Base-by-base conservation (phyloP, 495 filamentous ascomycete species). In the Xylaria longipes region DNA sequence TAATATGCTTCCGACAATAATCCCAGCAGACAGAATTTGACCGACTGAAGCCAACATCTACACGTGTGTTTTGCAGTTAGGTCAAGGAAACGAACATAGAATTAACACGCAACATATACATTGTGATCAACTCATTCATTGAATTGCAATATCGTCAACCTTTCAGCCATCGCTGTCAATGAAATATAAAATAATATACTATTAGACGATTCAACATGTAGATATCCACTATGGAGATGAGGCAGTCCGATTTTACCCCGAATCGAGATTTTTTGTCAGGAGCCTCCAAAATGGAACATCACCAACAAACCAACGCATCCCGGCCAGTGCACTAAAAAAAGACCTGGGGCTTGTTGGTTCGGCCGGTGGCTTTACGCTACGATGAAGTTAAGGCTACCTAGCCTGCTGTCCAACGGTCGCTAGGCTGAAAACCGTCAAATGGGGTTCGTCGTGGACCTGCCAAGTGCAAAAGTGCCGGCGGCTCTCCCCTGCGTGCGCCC, bases 381-480 rank as follows among this genome's bases (percentile, higher is more conserved):
- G 4, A 60, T 22, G 31, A 60, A 60, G 14, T 35, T n/a, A n/a
- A 11, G 57, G 33, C 20, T 58, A n/a, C 27, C 15, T 35, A n/a
- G 1, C 54, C 17, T 58, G 17, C 12, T 7, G 35, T 25, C 35
- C 58, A 62, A 62, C 58, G 35, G 35, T 41, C n/a, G 37, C 37
- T 43, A 14, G 60, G 60, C 37, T 63, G 37, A 63, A 63, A 43
- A 17, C 17, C 29, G 60, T 43, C 60, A 25, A 41, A 63, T 22
- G 15, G 22, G 60, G 60, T 43, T 63, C 60, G n/a, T 35, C 58
- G 39, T 61, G 60, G 31, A 25, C 22, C 60, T 63, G 60, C 37
- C 60, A 63, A 41, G 57, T 56, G 52, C 57, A 37, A 60, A 58
- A 60, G 33, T 60, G 33, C 57, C 57, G 33, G 56, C 56, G 27